A percentile compares a stretch with the other conserved stretches of the same genome.
These are phyloP conservation scores for Nakaseomyces uthaithaninus DNA, from an alignment of 1,139 yeast genomes.

Conservation along the genomic window DNA sequence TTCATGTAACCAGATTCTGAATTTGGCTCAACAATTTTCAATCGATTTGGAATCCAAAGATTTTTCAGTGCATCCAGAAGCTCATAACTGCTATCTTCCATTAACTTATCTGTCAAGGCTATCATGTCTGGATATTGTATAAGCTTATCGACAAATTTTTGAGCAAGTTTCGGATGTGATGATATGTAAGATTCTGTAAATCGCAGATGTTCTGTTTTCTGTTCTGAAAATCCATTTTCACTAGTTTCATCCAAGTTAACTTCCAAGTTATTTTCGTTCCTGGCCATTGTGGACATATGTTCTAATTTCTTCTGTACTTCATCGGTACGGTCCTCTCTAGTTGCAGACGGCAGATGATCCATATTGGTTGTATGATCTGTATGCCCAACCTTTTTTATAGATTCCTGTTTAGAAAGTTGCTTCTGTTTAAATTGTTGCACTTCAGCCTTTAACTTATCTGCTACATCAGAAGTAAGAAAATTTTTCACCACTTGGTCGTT, in stretches of 20 bases:
- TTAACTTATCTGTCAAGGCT: conserved; percentile 29
- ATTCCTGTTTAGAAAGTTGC: conserved; percentile 18
- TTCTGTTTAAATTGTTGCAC: conserved; percentile 29
- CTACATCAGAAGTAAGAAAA: conserved; percentile 24
- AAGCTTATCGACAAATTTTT: conserved; percentile 29
- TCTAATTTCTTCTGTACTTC: conserved; percentile 1
- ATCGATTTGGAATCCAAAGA: conserved; percentile 21
- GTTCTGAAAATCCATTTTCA: conserved; percentile 2
- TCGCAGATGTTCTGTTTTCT: conserved; percentile 21
- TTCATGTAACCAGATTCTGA: conserved; percentile 11
- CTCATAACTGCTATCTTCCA: conserved; percentile 27
- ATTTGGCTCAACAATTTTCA: conserved; percentile 6
- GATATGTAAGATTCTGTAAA: conserved; percentile 31
- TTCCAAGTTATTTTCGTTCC: neutral
- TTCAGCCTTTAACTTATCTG: conserved; percentile 27
- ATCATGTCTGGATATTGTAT: conserved; percentile 31
- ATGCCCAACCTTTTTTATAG: conserved; percentile 7
- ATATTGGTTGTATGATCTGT: neutral
- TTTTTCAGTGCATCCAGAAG: conserved; percentile 29
- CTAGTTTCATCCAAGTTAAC: neutral
- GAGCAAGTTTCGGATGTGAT: conserved; percentile 30
- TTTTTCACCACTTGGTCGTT: conserved; percentile 22
- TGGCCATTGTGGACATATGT: conserved; percentile 2
- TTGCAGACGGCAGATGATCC: neutral
- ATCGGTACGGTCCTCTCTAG: neutral